A percentile compares a stretch with the other conserved stretches of the same genome.
Evolutionary conservation across 2,329 filamentous ascomycete genomes (phyloP).

Genomic region (Didymosphaeria variabile): DNA sequence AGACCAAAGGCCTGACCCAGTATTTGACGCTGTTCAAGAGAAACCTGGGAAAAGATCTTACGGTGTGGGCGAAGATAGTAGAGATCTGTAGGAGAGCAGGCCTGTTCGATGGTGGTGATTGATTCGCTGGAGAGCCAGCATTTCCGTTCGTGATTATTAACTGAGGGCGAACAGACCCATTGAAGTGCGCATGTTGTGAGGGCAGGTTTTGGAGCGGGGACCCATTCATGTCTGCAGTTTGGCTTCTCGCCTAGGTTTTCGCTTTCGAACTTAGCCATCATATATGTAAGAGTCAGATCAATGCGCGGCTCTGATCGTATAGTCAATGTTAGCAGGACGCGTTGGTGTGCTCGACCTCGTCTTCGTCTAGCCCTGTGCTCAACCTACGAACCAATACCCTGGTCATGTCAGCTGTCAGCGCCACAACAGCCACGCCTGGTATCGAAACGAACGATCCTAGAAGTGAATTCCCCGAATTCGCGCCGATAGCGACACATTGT

Average conservation of each 20-base stretch:
- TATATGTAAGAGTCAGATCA: background rate
- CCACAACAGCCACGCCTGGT: slow-evolving; percentile 10
- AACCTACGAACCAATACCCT: background rate
- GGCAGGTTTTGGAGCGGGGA: slow-evolving; percentile 5
- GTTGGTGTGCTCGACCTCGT: slow-evolving; percentile 5
- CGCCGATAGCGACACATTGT: background rate
- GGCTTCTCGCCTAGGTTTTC: background rate
- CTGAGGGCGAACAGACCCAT: background rate
- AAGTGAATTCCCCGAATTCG: background rate
- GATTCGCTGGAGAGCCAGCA: background rate
- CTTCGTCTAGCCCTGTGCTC: slow-evolving; percentile 13
- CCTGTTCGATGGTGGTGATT: background rate
- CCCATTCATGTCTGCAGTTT: background rate
- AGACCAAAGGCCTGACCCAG: background rate
- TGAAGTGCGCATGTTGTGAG: background rate
- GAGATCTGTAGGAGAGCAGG: background rate
- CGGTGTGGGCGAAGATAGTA: background rate
- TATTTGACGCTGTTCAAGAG: background rate
- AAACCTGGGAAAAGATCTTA: background rate
- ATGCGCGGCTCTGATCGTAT: background rate
- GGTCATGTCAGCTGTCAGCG: background rate
- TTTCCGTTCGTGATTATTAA: background rate
- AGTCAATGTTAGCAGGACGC: background rate
- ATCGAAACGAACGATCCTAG: background rate
- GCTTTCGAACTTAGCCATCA: background rate